phyloP scores from a whole-genome alignment of 139 green algal genomes.

The Microglena sp. region DNA sequence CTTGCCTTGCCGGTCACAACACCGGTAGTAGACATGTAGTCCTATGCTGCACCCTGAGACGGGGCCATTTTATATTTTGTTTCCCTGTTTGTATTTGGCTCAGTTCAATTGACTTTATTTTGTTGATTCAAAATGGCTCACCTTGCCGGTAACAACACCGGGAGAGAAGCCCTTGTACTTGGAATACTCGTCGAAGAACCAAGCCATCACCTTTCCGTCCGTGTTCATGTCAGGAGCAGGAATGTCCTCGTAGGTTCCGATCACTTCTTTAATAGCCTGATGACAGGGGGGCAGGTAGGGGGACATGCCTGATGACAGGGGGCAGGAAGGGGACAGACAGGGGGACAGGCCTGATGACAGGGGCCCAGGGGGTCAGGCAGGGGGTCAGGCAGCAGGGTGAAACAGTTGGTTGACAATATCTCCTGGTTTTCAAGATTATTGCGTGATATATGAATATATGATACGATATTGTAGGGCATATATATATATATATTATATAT shows the following conservation, averaged over 20 bases:
- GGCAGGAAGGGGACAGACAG: neutral
- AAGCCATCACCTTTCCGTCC: slow-evolving; percentile 39
- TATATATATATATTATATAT: too few relatives aligned
- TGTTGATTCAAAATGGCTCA: too few relatives aligned
- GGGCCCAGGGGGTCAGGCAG: neutral
- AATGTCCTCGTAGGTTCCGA: slow-evolving; percentile 78
- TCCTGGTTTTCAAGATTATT: too few relatives aligned
- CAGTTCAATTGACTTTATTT: too few relatives aligned
- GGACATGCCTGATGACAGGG: neutral
- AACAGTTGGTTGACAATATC: neutral
- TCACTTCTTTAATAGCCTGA: slow-evolving; percentile 71
- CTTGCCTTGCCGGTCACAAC: too few relatives aligned
- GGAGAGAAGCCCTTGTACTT: slow-evolving; percentile 77
- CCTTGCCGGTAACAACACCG: slow-evolving; percentile 79
- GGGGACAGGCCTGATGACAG: neutral
- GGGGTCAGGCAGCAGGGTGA: neutral
- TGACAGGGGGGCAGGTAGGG: neutral
- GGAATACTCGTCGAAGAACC: slow-evolving; percentile 85
- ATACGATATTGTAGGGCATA: too few relatives aligned
- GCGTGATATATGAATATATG: too few relatives aligned
- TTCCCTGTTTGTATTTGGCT: too few relatives aligned
- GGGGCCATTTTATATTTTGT: too few relatives aligned
- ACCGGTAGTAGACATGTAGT: too few relatives aligned
- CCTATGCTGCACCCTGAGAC: too few relatives aligned
- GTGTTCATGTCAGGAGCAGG: slow-evolving; percentile 87